A percentile compares a stretch with the other conserved stretches of the same genome.
Evolutionary conservation across 2,329 filamentous ascomycete genomes (phyloP).

Genomic region (Penicillium polonicum): DNA sequence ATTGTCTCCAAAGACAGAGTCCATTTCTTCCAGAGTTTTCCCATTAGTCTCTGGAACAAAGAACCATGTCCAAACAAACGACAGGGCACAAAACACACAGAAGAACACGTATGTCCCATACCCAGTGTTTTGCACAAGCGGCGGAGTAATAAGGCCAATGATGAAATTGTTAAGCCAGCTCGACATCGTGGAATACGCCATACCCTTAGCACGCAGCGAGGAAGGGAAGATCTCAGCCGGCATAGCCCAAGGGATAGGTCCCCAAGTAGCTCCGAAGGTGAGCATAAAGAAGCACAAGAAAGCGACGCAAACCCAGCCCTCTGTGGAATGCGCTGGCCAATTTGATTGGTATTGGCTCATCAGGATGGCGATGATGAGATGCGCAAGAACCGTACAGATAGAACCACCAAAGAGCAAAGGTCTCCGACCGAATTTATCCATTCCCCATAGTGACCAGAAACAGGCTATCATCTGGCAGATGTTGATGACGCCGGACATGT

Average conservation of each 20-base stretch:
- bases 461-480: conserved; percentile 34
- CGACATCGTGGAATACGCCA: conserved; percentile 34
- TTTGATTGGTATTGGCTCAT: conserved; percentile 17
- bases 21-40: conserved; percentile 53
- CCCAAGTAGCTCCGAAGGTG: conserved; percentile 29
- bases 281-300: conserved; percentile 19
- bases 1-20: conserved; percentile 32
- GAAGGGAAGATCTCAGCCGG: conserved; percentile 39
- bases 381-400: conserved; percentile 25
- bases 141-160: conserved; percentile 60
- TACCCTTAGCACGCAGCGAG: conserved; percentile 37
- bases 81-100: conserved; percentile 49
- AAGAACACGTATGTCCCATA: conserved; percentile 57
- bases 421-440: conserved; percentile 32
- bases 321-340: conserved; percentile 25
- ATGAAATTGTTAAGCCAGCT: conserved; percentile 44
- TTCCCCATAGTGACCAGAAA: conserved; percentile 27
- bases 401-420: conserved; percentile 27
- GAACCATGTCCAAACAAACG: conserved; percentile 49
- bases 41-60: conserved; percentile 58
- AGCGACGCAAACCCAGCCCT: conserved; percentile 18
- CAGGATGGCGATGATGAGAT: conserved; percentile 32
- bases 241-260: conserved; percentile 39
- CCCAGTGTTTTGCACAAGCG: conserved; percentile 56
- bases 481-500: conserved; percentile 33